Conservation (phyloP, 139 green algal species). For the Chlamydomonas incerta region DNA sequence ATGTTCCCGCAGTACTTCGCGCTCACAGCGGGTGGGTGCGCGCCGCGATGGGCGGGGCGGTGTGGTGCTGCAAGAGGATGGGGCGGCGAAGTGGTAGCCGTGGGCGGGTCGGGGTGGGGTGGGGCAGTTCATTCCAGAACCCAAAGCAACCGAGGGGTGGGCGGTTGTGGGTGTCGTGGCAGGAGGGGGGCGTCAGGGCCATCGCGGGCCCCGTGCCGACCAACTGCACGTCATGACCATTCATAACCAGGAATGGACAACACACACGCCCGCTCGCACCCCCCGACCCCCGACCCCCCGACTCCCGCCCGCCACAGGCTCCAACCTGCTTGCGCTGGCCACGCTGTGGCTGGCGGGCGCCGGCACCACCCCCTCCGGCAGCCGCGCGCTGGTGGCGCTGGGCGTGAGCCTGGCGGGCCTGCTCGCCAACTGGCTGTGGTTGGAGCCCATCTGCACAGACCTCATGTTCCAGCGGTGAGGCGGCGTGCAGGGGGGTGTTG, state of each 20-base stretch:
- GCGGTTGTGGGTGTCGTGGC: too few species aligned
- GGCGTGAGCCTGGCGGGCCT: conserved; percentile 53
- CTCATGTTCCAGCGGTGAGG: conserved; percentile 77
- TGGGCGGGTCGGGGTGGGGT: too few species aligned
- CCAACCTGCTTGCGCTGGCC: conserved; percentile 42
- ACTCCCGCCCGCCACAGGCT: not conserved
- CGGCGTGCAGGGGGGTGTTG: not conserved
- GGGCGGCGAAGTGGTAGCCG: too few species aligned
- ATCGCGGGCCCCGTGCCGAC: too few species aligned
- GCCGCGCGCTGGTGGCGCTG: conserved; percentile 31
- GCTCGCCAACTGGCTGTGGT: conserved; percentile 66
- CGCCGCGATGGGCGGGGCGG: too few species aligned
- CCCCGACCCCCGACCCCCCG: not conserved
- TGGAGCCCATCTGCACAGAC: conserved; percentile 71
- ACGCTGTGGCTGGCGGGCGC: conserved; percentile 28
- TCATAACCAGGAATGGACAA: too few species aligned
- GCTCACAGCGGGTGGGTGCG: conserved; percentile 31
- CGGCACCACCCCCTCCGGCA: not conserved
- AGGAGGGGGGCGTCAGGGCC: too few species aligned
- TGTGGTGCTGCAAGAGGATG: too few species aligned
- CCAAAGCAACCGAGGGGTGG: too few species aligned
- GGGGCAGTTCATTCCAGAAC: too few species aligned
- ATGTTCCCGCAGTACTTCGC: conserved; percentile 71
- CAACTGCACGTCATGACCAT: too few species aligned
- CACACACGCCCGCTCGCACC: too few species aligned